Evolutionary conservation across 2,329 filamentous ascomycete species (phyloP).

Genomic region (Mycosphaerella sp.): DNA sequence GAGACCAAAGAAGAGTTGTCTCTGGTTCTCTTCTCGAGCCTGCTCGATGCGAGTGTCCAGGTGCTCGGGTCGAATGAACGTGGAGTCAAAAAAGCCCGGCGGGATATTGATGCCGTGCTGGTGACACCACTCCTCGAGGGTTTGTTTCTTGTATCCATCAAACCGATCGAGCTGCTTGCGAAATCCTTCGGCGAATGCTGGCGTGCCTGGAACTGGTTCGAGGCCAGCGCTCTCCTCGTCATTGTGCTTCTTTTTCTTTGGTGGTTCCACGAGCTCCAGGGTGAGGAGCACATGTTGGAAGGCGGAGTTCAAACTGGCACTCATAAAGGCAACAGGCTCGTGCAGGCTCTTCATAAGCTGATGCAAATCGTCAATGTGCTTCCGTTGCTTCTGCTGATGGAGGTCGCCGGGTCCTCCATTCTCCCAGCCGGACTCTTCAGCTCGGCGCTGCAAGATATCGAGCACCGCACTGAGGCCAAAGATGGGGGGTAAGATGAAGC

Average conservation of each 20-base stretch:
- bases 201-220: conserved; percentile 52
- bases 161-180: conserved; percentile 52
- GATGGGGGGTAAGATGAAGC: conserved; percentile 59
- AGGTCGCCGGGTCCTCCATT: conserved; percentile 16
- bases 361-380: conserved; percentile 44
- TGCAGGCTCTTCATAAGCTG: conserved; percentile 64
- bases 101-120: conserved; percentile 44
- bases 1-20: conserved; percentile 65
- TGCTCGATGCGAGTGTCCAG: conserved; percentile 40
- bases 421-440: conserved; percentile 50
- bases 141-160: conserved; percentile 53
- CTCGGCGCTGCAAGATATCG: conserved; percentile 62
- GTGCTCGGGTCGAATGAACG: conserved; percentile 45
- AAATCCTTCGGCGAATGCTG: conserved; percentile 51
- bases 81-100: conserved; percentile 45
- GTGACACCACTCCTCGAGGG: conserved; percentile 41
- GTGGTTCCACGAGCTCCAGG: conserved; percentile 45
- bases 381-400: conserved; percentile 14
- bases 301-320: conserved; percentile 57
- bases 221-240: conserved; percentile 36
- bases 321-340: conserved; percentile 58
- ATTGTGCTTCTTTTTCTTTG: conserved; percentile 27
- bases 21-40: conserved; percentile 58
- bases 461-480: conserved; percentile 62
- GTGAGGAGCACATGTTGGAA: conserved; percentile 56